Percentiles rank a stretch among this genome's conserved stretches.
These are phyloP conservation scores for Pseudogymnoascus destructans DNA, from an alignment of 2,329 filamentous ascomycete species.

Conservation along the genomic window DNA sequence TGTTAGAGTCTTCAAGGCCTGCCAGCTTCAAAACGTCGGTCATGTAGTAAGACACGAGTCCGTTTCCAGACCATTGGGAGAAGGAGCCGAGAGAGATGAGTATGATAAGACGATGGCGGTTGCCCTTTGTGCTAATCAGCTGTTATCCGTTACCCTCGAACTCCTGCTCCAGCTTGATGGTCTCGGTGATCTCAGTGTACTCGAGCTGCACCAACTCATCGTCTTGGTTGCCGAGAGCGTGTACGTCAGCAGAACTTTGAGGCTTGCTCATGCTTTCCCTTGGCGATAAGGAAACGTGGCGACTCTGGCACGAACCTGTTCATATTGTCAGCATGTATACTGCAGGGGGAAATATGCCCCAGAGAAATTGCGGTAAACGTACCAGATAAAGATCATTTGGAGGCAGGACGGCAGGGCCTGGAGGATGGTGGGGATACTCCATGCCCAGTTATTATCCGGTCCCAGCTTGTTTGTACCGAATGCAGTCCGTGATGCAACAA, in stretches of 20 bases:
- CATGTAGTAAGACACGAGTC: conserved; percentile 32
- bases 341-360: background rate
- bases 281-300: conserved; percentile 30
- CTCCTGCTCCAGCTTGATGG: conserved; percentile 33
- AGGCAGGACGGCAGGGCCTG: conserved; percentile 23
- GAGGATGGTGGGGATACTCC: conserved; percentile 25
- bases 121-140: conserved; percentile 38
- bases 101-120: conserved; percentile 41
- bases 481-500: conserved; percentile 32
- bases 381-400: conserved; percentile 10
- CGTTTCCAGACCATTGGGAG: conserved; percentile 45
- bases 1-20: conserved; percentile 25
- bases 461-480: conserved; percentile 11
- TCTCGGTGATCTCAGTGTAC: conserved; percentile 33
- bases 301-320: conserved; percentile 28
- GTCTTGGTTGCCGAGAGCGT: conserved; percentile 28
- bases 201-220: conserved; percentile 31
- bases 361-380: background rate
- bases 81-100: conserved; percentile 41
- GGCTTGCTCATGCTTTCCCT: conserved; percentile 37
- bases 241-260: conserved; percentile 35
- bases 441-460: conserved; percentile 22
- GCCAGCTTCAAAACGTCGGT: conserved; percentile 26
- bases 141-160: conserved; percentile 33
- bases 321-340: conserved; percentile 2